Evolutionary conservation across 768 basidiomycete genomes (phyloP).

Genomic region (Calocybe gangraenosa): DNA sequence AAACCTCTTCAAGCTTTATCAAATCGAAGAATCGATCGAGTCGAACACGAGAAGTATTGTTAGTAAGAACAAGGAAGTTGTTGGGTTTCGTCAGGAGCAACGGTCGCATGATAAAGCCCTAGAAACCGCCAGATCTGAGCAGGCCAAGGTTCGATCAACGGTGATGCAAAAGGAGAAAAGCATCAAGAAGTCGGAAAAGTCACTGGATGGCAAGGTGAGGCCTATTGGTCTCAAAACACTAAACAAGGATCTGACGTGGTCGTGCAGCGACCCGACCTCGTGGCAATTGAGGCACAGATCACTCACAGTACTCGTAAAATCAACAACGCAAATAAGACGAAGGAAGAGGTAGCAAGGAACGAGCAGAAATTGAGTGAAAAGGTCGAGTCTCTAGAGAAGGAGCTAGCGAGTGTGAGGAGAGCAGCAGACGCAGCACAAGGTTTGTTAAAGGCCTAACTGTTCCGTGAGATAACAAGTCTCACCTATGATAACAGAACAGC

Average conservation of each 20-base stretch:
- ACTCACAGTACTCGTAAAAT: constrained; percentile 78
- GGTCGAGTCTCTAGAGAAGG: constrained; percentile 53
- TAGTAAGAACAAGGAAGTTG: constrained; percentile 68
- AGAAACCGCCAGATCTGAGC: constrained; percentile 69
- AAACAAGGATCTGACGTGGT: not conserved
- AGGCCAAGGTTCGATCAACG: constrained; percentile 69
- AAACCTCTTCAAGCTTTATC: constrained; percentile 83
- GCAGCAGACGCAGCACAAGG: constrained; percentile 81
- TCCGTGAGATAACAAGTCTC: not conserved
- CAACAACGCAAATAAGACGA: constrained; percentile 60
- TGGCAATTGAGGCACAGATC: constrained; percentile 83
- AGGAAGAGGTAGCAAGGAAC: constrained; percentile 60
- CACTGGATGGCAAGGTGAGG: constrained; percentile 74
- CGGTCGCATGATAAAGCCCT: constrained; percentile 65
- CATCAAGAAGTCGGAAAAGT: constrained; percentile 90
- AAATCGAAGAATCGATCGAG: constrained; percentile 83
- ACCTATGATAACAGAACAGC: constrained; percentile 50
- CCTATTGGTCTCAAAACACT: not conserved
- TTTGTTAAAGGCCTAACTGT: constrained; percentile 27
- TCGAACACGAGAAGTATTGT: constrained; percentile 66
- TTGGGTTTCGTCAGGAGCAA: constrained; percentile 66
- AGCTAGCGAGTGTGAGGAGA: constrained; percentile 60
- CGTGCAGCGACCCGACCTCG: constrained; percentile 78
- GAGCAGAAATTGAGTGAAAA: constrained; percentile 40
- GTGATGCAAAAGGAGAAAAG: constrained; percentile 83